Evolutionary conservation across 129 eudicot genomes (phyloP), one percentile per base, ranked within the genome.

Genomic region (Lactuca saligna): DNA sequence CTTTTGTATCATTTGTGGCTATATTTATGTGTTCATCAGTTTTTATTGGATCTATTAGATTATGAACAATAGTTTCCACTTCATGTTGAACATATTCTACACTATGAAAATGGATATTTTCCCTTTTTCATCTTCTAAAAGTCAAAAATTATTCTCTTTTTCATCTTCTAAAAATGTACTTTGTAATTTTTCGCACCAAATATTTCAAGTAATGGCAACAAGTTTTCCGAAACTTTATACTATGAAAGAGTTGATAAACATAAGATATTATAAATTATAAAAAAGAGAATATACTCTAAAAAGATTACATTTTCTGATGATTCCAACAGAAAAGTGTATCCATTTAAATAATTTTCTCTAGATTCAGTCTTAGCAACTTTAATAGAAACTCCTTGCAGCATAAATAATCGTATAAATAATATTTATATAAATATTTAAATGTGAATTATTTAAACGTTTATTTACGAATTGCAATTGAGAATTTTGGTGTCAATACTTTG

Each of bases 311-410:
- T 88, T 35, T 75, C 75, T 44, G 78, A 56, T 25, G 91, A 78
- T 14, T 85, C 92, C 78, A 93, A 75, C 77, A 89, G 48, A 77
- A 93, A 86, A 68, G 85, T 83, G 83, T 89, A 83, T 81, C 87
- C 92, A 77, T 65, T 82, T 73, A 93, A 81, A 66, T 95, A 86
- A 68, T 78, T 83, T 78, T 89, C 90, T 61, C 95, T 89, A 75
- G 92, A 83, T 60, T 73, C 83, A 12, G 85, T 81, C 57, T 89
- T 97, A 51, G 80, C 65, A 73, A 81, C 84, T 78, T 78, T 87
- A 51, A 85, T 71, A 15, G 85, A 75, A 64, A 78, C 64, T 33
- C 86, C 96, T 79, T 93, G 84, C 65, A 89, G 51, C 46, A 5
- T 75, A 62, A 35, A 61, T 34, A 11, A 72, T 14, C 75, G 46